phyloP scores from a whole-genome alignment of 345 rosid species.

The Limnanthes douglasii region DNA sequence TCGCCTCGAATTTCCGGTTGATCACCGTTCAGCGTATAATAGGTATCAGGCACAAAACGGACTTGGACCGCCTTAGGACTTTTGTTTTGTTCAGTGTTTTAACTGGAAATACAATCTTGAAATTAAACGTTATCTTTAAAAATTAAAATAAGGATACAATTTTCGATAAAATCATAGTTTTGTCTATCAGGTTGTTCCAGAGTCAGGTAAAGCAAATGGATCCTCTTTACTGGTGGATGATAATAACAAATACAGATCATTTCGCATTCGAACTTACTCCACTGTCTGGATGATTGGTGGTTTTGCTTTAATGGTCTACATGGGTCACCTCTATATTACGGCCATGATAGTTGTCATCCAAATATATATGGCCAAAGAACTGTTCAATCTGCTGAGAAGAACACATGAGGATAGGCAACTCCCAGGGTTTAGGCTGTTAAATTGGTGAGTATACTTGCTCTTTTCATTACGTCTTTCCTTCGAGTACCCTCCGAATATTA shows the following conservation, averaged over 20 bases:
- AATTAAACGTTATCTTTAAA: too few relatives aligned
- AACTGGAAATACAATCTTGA: too few relatives aligned
- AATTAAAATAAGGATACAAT: too few relatives aligned
- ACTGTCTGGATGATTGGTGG: conserved; percentile 76
- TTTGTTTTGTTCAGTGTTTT: too few relatives aligned
- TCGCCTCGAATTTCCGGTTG: too few relatives aligned
- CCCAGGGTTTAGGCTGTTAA: conserved; percentile 67
- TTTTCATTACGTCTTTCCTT: neutral
- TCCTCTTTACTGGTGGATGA: conserved; percentile 42
- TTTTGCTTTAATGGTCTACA: conserved; percentile 45
- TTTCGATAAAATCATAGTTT: too few relatives aligned
- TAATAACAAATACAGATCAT: conserved; percentile 46
- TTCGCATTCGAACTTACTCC: conserved; percentile 48
- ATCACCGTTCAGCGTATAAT: too few relatives aligned
- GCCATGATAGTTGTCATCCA: conserved; percentile 83
- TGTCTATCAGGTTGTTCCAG: conserved; percentile 25
- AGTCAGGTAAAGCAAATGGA: conserved; percentile 41
- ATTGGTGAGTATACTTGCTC: conserved; percentile 33
- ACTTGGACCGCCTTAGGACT: too few relatives aligned
- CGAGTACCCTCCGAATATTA: too few relatives aligned
- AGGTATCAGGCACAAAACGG: too few relatives aligned
- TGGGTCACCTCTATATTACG: conserved; percentile 78
- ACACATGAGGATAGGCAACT: conserved; percentile 61
- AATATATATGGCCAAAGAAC: conserved; percentile 68
- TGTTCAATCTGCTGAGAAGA: conserved; percentile 56